These are phyloP conservation scores for Waltiozyma sp. DNA, from an alignment of 1,139 yeast genomes.

Conservation along the genomic window DNA sequence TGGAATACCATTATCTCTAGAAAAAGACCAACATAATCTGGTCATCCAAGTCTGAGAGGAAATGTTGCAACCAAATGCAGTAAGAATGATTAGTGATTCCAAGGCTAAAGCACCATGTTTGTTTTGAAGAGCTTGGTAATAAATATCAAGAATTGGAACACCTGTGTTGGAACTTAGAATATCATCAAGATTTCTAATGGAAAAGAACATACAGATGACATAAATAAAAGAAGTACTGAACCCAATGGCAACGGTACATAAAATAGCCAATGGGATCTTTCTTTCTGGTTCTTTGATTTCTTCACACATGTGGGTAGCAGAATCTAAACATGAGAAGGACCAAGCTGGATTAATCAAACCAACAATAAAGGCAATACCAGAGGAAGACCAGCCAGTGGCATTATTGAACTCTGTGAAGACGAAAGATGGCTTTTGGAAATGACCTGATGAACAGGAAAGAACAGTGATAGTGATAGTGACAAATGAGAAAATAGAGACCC, in stretches of 20 bases:
- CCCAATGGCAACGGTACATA: constrained; percentile 59
- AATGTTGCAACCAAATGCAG: constrained; percentile 61
- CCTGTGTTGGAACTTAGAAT: constrained; percentile 40
- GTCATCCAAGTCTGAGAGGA: constrained; percentile 73
- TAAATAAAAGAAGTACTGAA: constrained; percentile 50
- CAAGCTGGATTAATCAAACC: constrained; percentile 61
- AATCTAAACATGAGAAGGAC: constrained; percentile 57
- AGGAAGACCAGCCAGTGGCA: constrained; percentile 53
- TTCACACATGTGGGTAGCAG: constrained; percentile 64
- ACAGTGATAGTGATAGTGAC: constrained; percentile 45
- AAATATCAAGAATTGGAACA: constrained; percentile 54
- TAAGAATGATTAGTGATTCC: constrained; percentile 44
- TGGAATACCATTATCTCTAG: constrained; percentile 53
- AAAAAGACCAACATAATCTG: constrained; percentile 65
- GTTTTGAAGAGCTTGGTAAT: constrained; percentile 43
- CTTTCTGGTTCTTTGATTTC: constrained; percentile 49
- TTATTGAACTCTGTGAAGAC: constrained; percentile 53
- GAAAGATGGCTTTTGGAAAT: constrained; percentile 44
- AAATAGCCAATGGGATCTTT: constrained; percentile 50
- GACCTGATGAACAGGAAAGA: constrained; percentile 42
- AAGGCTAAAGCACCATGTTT: constrained; percentile 50
- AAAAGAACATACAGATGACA: constrained; percentile 53
- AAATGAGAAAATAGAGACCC: constrained; percentile 43
- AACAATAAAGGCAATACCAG: constrained; percentile 53
- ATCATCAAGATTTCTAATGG: constrained; percentile 37